Conservation (phyloP, 2,329 filamentous ascomycete genomes). For the Boeremia lycopersici region DNA sequence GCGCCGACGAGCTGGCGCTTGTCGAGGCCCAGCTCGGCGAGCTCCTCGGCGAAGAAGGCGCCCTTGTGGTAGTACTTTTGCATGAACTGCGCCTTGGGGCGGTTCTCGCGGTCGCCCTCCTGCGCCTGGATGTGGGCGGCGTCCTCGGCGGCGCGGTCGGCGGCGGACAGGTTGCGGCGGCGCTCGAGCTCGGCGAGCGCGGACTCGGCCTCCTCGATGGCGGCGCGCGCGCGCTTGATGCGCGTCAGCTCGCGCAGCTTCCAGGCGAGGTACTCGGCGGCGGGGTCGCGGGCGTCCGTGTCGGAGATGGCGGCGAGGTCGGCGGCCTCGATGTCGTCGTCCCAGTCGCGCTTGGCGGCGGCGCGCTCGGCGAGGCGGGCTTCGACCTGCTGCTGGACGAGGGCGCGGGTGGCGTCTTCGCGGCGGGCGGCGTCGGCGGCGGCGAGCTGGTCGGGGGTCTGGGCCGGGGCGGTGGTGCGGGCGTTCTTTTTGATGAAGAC, state of each 20-base stretch:
- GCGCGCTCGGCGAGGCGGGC: conserved; percentile 77
- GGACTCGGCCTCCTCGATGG: conserved; percentile 81
- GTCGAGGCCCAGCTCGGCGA: conserved; percentile 74
- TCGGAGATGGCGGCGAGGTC: conserved; percentile 82
- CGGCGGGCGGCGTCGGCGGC: conserved; percentile 62
- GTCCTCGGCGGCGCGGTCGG: conserved; percentile 87
- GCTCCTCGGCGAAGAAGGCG: conserved; percentile 89
- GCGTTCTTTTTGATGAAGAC: conserved; percentile 71
- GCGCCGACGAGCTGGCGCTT: conserved; percentile 86
- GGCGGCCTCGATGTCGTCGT: conserved; percentile 68
- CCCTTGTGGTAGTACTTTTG: conserved; percentile 97
- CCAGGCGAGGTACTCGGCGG: conserved; percentile 90
- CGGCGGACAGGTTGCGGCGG: conserved; percentile 80
- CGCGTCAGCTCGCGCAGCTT: conserved; percentile 89
- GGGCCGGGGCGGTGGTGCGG: conserved; percentile 52
- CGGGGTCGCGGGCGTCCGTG: conserved; percentile 83
- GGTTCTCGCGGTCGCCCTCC: conserved; percentile 73
- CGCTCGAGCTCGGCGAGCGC: conserved; percentile 91
- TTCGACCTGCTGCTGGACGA: conserved; percentile 88
- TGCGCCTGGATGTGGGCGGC: conserved; percentile 76
- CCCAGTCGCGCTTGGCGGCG: conserved; percentile 84
- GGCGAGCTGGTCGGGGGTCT: conserved; percentile 50
- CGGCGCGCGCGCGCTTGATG: conserved; percentile 83
- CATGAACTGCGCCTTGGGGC: conserved; percentile 86
- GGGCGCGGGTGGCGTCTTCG: conserved; percentile 73